Percentiles rank a stretch among this genome's conserved stretches.
phyloP scores from a whole-genome alignment of 331 rosid genomes.

The Saraca asoca region DNA sequence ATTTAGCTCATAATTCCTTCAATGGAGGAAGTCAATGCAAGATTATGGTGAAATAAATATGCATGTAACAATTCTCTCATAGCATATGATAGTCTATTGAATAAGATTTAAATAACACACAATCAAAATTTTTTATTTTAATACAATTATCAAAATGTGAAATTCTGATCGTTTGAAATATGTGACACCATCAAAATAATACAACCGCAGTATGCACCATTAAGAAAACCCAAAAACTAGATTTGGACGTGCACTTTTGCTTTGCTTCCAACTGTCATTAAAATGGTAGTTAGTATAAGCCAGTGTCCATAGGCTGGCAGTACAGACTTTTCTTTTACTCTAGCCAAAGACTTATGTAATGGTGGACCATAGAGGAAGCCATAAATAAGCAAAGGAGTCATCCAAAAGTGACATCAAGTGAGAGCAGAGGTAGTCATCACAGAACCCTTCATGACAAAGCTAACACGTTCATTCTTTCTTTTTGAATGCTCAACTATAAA shows the following conservation, averaged over 20 bases:
- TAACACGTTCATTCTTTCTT: background rate
- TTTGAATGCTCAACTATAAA: background rate
- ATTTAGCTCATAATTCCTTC: no score
- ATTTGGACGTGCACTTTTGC: background rate
- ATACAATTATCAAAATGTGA: no score
- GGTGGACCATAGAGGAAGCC: slow-evolving; percentile 29
- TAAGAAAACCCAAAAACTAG: no score
- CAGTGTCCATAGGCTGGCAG: slow-evolving; percentile 12
- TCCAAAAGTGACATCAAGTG: slow-evolving; percentile 31
- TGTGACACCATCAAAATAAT: no score
- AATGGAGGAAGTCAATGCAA: no score
- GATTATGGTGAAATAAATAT: no score
- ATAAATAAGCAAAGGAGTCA: slow-evolving; percentile 42
- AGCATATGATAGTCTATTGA: no score
- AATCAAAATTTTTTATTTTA: no score
- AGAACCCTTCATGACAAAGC: slow-evolving; percentile 39
- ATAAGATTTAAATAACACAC: no score
- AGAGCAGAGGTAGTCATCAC: slow-evolving; percentile 34
- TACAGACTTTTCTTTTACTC: slow-evolving; percentile 49
- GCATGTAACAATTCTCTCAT: no score
- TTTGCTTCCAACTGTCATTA: slow-evolving; percentile 14
- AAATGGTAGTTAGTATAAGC: slow-evolving; percentile 23
- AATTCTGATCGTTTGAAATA: background rate
- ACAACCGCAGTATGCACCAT: no score
- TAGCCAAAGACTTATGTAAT: slow-evolving; percentile 38